phyloP scores from a whole-genome alignment of 169 alveolate genomes.

The Cyclospora cayetanensis region DNA sequence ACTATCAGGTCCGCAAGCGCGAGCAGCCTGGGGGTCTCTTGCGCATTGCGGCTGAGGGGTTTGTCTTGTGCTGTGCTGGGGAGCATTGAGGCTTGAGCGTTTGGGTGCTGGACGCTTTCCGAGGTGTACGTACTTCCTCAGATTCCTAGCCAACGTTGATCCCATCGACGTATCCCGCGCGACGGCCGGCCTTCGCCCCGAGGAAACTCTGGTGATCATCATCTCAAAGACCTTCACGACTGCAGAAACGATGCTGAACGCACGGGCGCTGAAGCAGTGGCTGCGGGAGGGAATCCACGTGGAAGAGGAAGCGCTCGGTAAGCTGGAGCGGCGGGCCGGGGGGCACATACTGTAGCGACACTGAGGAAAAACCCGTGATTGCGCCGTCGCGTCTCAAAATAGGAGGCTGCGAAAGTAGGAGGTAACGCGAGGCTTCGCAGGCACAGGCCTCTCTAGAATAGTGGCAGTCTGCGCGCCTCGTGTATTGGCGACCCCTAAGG shows the following conservation, averaged over 20 bases:
- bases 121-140: slow-evolving; percentile 48
- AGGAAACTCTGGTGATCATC: slow-evolving; percentile 92
- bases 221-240: slow-evolving; percentile 99
- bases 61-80: neutral
- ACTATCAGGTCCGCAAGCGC: neutral
- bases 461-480: too few species aligned
- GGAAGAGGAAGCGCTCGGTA: slow-evolving; percentile 74
- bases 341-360: too few species aligned
- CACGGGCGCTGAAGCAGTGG: slow-evolving; percentile 93
- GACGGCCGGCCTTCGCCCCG: slow-evolving; percentile 92
- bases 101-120: neutral
- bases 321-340: neutral
- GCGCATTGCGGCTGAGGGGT: neutral
- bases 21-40: neutral
- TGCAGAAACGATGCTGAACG: slow-evolving; percentile 99
- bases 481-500: too few species aligned
- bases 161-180: slow-evolving; percentile 97
- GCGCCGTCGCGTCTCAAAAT: too few species aligned
- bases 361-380: too few species aligned
- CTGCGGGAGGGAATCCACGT: slow-evolving; percentile 82
- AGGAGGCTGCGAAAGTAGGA: too few species aligned
- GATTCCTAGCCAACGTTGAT: slow-evolving; percentile 98
- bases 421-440: too few species aligned
- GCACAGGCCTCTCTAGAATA: too few species aligned
- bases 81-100: neutral